These are phyloP conservation scores for Peterozyma toletana DNA, from an alignment of 805 yeast species.

Conservation along the genomic window DNA sequence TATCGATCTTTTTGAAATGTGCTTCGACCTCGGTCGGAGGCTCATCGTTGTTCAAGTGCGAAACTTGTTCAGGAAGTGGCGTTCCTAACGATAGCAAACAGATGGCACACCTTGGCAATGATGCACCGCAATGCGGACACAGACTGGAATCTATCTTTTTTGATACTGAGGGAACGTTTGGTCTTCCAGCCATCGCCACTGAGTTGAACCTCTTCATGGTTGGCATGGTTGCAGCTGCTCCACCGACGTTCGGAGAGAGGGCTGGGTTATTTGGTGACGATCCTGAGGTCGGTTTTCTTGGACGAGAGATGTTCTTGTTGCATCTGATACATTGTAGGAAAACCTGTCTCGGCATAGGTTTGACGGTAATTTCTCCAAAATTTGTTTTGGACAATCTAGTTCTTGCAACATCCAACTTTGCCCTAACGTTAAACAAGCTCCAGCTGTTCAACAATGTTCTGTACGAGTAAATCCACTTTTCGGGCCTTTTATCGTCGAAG, in stretches of 20 bases:
- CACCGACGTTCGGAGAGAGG: background rate
- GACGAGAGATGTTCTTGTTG: slow-evolving; percentile 57
- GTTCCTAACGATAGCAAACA: slow-evolving; percentile 77
- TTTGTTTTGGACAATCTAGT: slow-evolving; percentile 52
- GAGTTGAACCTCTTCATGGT: slow-evolving; percentile 23
- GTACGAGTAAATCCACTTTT: slow-evolving; percentile 72
- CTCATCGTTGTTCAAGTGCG: slow-evolving; percentile 14
- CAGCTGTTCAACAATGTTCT: slow-evolving; percentile 68
- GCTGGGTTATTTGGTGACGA: too few species aligned
- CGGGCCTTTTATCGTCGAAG: slow-evolving; percentile 65
- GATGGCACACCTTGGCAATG: slow-evolving; percentile 86
- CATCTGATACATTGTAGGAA: slow-evolving; percentile 78
- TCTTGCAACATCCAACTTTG: slow-evolving; percentile 78
- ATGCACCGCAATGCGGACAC: slow-evolving; percentile 84
- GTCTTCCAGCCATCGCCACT: background rate
- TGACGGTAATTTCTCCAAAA: slow-evolving; percentile 38
- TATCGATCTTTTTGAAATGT: slow-evolving; percentile 20
- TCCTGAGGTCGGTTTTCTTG: slow-evolving; percentile 8
- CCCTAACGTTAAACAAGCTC: slow-evolving; percentile 71
- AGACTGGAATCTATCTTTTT: slow-evolving; percentile 12
- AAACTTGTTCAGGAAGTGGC: slow-evolving; percentile 39
- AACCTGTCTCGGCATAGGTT: slow-evolving; percentile 63
- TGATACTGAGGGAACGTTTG: slow-evolving; percentile 1
- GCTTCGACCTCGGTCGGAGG: too few species aligned
- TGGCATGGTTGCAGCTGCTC: slow-evolving; percentile 7